Base-by-base conservation (phyloP, 2,329 filamentous ascomycete genomes). In the Monilinia laxa region DNA sequence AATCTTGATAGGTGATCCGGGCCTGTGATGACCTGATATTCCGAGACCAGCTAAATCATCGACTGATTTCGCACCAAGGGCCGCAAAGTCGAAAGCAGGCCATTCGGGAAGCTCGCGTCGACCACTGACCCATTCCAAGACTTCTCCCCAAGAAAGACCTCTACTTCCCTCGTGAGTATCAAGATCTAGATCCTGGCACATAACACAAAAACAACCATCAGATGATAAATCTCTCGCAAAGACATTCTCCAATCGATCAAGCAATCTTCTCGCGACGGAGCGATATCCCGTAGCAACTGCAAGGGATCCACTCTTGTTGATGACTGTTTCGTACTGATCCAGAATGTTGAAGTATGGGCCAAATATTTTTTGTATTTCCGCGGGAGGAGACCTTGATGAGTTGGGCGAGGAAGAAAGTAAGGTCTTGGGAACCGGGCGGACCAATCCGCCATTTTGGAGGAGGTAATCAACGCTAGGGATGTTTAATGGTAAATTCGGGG, bases 241-340 rank as follows among this genome's bases (percentile, higher is more conserved):
- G 11, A 99, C 93, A 66, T 94, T 92, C 76, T 97, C 94, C 4
- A 99, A 82, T 49, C 95, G 87, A 78, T 99, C 94, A 6, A 98
- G 84, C 31, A 98, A 80, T 62, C 93, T 87, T 6, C 95, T 88
- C 4, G 95, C 95, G n/a, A 98, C 91, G 0, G 94, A 97, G 64
- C 92, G 88, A 77, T 98, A 97, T 7, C 95, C 95, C 0, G 94
- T 98, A 20, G 95, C 95, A 1, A 98, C 95, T 2, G 95, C 95
- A 6, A 99, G 81, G 0, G 94, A 98, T 4, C 95, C 95, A 72
- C 90, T 92, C 70, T 90, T 93, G 53, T 84, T 81, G 70, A 98
- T 83, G 4, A 99, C 93, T 3, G 86, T 84, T 70, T 90, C 86
- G 76, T 97, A 98, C 74, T 96, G 90, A 71, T 96, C 90, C 28